Conservation (phyloP, 495 filamentous ascomycete genomes). For the Haplographium delicatum region DNA sequence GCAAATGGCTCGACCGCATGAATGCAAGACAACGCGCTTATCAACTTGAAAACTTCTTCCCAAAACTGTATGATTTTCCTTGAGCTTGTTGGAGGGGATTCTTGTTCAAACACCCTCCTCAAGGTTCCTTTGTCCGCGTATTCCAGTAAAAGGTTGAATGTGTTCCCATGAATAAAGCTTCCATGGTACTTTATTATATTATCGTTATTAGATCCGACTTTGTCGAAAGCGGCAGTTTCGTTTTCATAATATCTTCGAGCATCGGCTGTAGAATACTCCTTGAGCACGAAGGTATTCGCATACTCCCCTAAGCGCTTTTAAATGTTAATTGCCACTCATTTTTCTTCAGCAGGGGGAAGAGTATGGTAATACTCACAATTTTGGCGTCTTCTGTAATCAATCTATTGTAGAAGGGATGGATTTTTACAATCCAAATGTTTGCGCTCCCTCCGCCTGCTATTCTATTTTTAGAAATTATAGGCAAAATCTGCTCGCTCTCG, state of each 20-base stretch:
- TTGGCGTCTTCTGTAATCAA: neutral
- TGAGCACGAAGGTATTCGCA: slow-evolving; percentile 34
- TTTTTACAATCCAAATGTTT: slow-evolving; percentile 20
- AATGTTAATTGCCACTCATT: neutral
- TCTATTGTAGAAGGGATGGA: slow-evolving; percentile 27
- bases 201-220: slow-evolving; percentile 1
- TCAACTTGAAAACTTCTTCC: slow-evolving; percentile 31
- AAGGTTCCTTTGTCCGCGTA: slow-evolving; percentile 38
- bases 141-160: slow-evolving; percentile 38
- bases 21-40: slow-evolving; percentile 30
- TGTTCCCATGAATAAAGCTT: slow-evolving; percentile 29
- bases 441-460: slow-evolving; percentile 20
- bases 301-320: slow-evolving; percentile 6
- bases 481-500: slow-evolving; percentile 22
- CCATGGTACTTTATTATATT: slow-evolving; percentile 38
- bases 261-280: slow-evolving; percentile 30
- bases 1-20: slow-evolving; percentile 16
- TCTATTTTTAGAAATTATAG: slow-evolving; percentile 21
- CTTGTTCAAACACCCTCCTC: slow-evolving; percentile 29
- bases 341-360: slow-evolving; percentile 4
- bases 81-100: slow-evolving; percentile 18
- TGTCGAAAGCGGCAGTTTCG: slow-evolving; percentile 30
- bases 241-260: slow-evolving; percentile 29
- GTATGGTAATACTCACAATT: neutral
- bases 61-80: slow-evolving; percentile 35